phyloP scores from a whole-genome alignment of 75 land plant genomes.

The Pseudotsuga menziesii region DNA sequence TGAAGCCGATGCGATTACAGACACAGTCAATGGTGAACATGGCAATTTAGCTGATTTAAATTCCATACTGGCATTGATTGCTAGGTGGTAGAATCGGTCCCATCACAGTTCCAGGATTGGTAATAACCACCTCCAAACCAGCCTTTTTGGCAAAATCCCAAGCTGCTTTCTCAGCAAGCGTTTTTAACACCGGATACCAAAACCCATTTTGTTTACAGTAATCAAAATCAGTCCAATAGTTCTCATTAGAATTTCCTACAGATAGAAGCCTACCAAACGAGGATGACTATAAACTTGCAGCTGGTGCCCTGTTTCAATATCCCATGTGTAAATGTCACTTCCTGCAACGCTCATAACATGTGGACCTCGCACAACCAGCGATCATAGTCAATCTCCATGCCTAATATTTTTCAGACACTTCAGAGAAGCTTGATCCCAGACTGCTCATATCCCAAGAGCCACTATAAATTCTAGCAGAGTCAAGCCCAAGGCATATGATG shows the following conservation, averaged over 20 bases:
- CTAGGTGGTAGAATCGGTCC: constrained; percentile 59
- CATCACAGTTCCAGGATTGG: constrained; percentile 71
- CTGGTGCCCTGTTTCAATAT: constrained; percentile 41
- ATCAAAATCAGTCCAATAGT: too few relatives aligned
- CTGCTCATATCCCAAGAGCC: constrained; percentile 95
- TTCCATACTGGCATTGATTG: constrained; percentile 62
- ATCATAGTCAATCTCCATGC: constrained; percentile 91
- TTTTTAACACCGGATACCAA: constrained; percentile 72
- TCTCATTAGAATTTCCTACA: too few relatives aligned
- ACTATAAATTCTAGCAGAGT: constrained; percentile 61
- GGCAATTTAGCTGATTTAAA: too few relatives aligned
- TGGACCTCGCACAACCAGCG: constrained; percentile 55
- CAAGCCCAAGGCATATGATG: constrained; percentile 77
- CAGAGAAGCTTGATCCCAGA: constrained; percentile 67
- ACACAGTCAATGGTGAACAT: too few relatives aligned
- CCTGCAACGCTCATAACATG: constrained; percentile 75
- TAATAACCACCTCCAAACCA: constrained; percentile 57
- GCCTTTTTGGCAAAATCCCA: constrained; percentile 64
- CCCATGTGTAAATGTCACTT: constrained; percentile 82
- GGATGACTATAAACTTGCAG: too few relatives aligned
- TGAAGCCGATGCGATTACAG: too few relatives aligned
- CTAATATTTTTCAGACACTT: constrained; percentile 47
- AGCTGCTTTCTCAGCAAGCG: constrained; percentile 68
- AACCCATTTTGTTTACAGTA: not conserved
- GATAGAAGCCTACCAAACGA: too few relatives aligned